These are phyloP conservation scores for Fusarium sp. DNA, from an alignment of 2,329 filamentous ascomycete genomes.

Conservation along the genomic window DNA sequence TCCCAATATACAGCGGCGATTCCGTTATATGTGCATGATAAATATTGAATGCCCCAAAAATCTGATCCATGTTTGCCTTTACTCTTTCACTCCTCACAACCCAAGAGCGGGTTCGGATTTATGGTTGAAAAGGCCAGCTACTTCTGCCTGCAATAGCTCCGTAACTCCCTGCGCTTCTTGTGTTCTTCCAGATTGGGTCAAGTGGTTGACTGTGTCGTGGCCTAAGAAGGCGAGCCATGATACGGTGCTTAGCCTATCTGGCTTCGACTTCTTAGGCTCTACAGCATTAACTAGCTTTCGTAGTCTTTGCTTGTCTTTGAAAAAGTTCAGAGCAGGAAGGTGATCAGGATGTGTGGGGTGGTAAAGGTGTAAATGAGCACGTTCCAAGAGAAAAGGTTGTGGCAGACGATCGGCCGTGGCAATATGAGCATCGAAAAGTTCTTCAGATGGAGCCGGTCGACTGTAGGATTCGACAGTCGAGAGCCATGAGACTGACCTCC, in stretches of 20 bases:
- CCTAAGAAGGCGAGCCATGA: constrained; percentile 52
- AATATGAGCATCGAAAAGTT: constrained; percentile 62
- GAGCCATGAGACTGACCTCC: constrained; percentile 59
- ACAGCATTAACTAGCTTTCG: constrained; percentile 40
- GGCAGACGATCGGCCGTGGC: constrained; percentile 54
- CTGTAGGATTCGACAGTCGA: constrained; percentile 61
- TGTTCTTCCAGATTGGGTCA: constrained; percentile 51
- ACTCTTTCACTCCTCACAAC: background rate
- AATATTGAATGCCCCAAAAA: background rate
- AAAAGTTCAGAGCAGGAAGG: constrained; percentile 56
- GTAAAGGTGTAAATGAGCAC: constrained; percentile 62
- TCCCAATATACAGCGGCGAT: constrained; percentile 8
- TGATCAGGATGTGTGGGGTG: constrained; percentile 62
- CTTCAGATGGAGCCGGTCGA: constrained; percentile 54
- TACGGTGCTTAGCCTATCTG: constrained; percentile 43
- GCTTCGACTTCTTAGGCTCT: constrained; percentile 39
- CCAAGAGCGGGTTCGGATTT: constrained; percentile 35
- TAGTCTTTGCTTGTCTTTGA: constrained; percentile 47
- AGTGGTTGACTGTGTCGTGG: constrained; percentile 56
- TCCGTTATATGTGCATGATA: constrained; percentile 13
- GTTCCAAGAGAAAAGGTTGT: constrained; percentile 52
- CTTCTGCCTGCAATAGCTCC: constrained; percentile 48
- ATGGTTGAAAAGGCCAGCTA: constrained; percentile 43
- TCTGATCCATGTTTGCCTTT: background rate
- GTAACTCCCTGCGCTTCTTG: constrained; percentile 53